phyloP scores from a whole-genome alignment of 805 yeast genomes.

The Candida lessepsii region DNA sequence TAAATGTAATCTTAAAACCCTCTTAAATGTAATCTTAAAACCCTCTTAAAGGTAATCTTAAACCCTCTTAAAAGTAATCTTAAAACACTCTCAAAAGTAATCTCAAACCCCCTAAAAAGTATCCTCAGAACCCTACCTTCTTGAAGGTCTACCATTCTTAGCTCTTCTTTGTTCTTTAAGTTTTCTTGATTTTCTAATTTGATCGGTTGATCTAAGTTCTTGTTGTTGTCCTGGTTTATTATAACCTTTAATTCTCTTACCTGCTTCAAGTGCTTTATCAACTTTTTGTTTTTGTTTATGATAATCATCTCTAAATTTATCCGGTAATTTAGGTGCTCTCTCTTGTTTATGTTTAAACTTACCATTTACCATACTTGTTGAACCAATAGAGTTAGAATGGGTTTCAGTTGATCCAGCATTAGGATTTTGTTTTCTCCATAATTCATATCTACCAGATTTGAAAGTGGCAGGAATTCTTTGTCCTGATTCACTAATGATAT shows the following conservation, averaged over 20 bases:
- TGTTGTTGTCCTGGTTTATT: slow-evolving; percentile 45
- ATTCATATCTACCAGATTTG: slow-evolving; percentile 86
- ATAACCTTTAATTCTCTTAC: slow-evolving; percentile 67
- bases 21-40: no score
- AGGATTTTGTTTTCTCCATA: slow-evolving; percentile 69
- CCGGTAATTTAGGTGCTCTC: slow-evolving; percentile 89
- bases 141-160: slow-evolving; percentile 79
- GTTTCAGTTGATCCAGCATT: slow-evolving; percentile 8
- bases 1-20: no score
- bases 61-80: no score
- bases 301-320: slow-evolving; percentile 84
- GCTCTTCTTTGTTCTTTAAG: slow-evolving; percentile 68
- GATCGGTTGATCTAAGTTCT: slow-evolving; percentile 68
- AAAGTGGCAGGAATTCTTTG: slow-evolving; percentile 88
- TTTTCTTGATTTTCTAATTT: slow-evolving; percentile 76
- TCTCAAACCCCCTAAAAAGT: no score
- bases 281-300: slow-evolving; percentile 79
- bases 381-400: not conserved
- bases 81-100: no score
- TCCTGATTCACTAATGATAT: slow-evolving; percentile 93
- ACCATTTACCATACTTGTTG: slow-evolving; percentile 29
- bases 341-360: slow-evolving; percentile 70
- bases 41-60: no score
- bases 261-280: slow-evolving; percentile 73
- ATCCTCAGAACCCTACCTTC: not conserved